These are phyloP conservation scores for Vitis cinerea DNA, from an alignment of 164 flowering plant genomes.

Conservation along the genomic window DNA sequence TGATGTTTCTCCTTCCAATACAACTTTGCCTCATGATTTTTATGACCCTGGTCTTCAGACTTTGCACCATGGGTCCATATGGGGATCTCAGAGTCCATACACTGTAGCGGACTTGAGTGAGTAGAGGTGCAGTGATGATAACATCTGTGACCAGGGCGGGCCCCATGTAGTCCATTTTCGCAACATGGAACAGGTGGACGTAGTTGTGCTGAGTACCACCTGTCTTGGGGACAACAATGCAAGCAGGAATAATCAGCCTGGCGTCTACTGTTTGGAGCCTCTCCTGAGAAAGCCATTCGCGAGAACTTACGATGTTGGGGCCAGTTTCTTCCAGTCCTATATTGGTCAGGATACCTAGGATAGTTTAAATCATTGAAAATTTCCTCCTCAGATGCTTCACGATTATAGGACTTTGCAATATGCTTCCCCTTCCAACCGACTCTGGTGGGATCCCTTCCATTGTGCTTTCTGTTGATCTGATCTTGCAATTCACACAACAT, in stretches of 20 bases:
- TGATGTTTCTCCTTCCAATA: slow-evolving; percentile 35
- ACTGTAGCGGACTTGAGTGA: slow-evolving; percentile 40
- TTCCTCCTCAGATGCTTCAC: slow-evolving; percentile 16
- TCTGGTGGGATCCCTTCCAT: slow-evolving; percentile 22
- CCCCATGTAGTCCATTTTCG: slow-evolving; percentile 21
- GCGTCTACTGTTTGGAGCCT: slow-evolving; percentile 25
- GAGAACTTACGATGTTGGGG: slow-evolving; percentile 20
- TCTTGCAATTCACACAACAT: slow-evolving; percentile 64
- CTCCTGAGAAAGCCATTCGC: slow-evolving; percentile 43
- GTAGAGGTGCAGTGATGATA: slow-evolving; percentile 25
- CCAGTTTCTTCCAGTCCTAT: slow-evolving; percentile 23
- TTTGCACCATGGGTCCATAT: slow-evolving; percentile 15
- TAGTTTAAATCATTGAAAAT: slow-evolving; percentile 13
- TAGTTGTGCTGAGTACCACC: slow-evolving; percentile 34
- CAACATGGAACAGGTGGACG: slow-evolving; percentile 19
- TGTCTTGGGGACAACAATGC: slow-evolving; percentile 33
- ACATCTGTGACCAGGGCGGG: slow-evolving; percentile 22
- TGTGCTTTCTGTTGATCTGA: slow-evolving; percentile 34
- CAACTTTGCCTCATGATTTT: slow-evolving; percentile 25
- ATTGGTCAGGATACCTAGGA: slow-evolving; percentile 26
- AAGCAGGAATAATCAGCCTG: slow-evolving; percentile 33
- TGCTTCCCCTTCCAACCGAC: slow-evolving; percentile 22
- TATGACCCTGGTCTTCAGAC: slow-evolving; percentile 27
- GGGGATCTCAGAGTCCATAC: slow-evolving; percentile 26
- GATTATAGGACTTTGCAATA: slow-evolving; percentile 14